A percentile compares a stretch with the other conserved stretches of the same genome.
These are phyloP conservation scores for Coemansia sp. DNA, from an alignment of 192 early-diverging fungal species.

Conservation along the genomic window DNA sequence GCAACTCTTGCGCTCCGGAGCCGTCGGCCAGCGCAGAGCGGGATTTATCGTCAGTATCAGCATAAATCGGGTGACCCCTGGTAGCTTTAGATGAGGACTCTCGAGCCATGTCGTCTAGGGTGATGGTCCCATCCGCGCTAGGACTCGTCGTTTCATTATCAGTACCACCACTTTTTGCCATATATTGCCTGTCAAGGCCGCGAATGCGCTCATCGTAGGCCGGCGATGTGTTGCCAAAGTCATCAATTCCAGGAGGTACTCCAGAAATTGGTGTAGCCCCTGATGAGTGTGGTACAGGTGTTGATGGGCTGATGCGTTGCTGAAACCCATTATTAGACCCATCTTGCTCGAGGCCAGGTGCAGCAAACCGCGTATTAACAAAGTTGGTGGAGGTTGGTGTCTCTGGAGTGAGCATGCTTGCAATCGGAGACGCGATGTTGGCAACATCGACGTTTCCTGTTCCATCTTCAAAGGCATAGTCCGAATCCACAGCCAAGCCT, in stretches of 20 bases:
- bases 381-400: constrained; percentile 23
- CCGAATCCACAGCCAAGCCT: neutral
- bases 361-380: constrained; percentile 6
- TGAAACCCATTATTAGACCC: neutral
- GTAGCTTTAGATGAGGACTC: constrained; percentile 6
- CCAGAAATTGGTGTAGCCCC: neutral
- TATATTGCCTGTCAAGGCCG: neutral
- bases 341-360: neutral
- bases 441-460: neutral
- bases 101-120: constrained; percentile 33
- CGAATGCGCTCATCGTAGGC: neutral
- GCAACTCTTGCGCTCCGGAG: neutral
- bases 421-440: neutral
- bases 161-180: constrained; percentile 7
- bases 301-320: neutral
- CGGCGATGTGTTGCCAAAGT: constrained; percentile 4
- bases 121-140: constrained; percentile 34
- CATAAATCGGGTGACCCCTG: too few relatives aligned
- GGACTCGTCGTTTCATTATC: constrained; percentile 14
- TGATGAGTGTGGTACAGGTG: neutral
- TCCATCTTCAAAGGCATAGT: neutral
- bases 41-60: neutral
- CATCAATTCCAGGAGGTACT: neutral
- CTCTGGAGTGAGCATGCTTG: constrained; percentile 37
- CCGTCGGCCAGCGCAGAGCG: neutral